These are phyloP conservation scores for Abelmoschus esculentus DNA, from an alignment of 345 rosid genomes.

Conservation along the genomic window DNA sequence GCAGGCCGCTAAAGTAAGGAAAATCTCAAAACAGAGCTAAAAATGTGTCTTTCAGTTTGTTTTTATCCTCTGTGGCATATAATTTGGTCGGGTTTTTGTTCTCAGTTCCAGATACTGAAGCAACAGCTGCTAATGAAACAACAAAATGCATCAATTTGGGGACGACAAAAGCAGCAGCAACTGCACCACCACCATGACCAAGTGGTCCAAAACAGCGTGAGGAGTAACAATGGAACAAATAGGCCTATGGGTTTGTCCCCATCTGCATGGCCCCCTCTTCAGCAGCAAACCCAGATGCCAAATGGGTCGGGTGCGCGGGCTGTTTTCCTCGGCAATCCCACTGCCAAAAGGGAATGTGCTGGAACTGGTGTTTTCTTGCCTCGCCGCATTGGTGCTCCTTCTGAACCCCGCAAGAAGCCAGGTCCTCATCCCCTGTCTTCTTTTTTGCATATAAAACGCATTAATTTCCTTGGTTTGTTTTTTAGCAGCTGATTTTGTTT, in stretches of 20 bases:
- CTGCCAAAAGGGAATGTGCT: slow-evolving; percentile 42
- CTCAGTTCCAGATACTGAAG: slow-evolving; percentile 48
- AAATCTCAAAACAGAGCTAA: too few species aligned
- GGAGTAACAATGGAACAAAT: slow-evolving; percentile 8
- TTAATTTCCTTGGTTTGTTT: neutral
- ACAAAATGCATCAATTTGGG: slow-evolving; percentile 21
- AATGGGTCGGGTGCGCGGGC: slow-evolving; percentile 47
- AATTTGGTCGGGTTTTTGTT: neutral
- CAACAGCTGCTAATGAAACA: slow-evolving; percentile 47
- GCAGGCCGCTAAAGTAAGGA: too few species aligned
- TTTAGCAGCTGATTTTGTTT: neutral
- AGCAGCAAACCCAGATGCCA: slow-evolving; percentile 24
- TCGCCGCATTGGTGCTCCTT: slow-evolving; percentile 30
- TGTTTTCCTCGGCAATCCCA: slow-evolving; percentile 40
- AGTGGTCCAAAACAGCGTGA: slow-evolving; percentile 21
- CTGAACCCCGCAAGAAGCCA: slow-evolving; percentile 46
- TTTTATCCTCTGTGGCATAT: neutral
- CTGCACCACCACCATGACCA: neutral
- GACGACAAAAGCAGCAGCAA: slow-evolving; percentile 11
- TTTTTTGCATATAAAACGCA: neutral
- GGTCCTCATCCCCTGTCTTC: slow-evolving; percentile 18
- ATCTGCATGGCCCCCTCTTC: slow-evolving; percentile 56
- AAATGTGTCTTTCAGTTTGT: too few species aligned
- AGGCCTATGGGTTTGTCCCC: slow-evolving; percentile 32
- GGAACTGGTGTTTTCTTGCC: slow-evolving; percentile 94